Evolutionary conservation across 2,329 filamentous ascomycete genomes (phyloP).

Genomic region (Calonectria honghensis): DNA sequence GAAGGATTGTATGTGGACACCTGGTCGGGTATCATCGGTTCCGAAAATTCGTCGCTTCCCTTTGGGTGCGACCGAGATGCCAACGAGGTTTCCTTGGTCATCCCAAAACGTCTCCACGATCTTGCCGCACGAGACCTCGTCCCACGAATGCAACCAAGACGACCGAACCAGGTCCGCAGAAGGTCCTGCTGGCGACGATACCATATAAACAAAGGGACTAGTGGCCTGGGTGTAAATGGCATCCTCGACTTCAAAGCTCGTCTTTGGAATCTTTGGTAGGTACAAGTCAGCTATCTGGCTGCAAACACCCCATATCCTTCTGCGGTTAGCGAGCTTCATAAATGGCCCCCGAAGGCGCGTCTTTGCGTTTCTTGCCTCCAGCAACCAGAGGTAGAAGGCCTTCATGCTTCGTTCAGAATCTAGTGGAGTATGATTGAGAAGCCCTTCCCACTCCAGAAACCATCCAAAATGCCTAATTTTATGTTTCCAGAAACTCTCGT

Average conservation of each 20-base stretch:
- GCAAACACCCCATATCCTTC: conserved; percentile 26
- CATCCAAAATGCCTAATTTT: no score
- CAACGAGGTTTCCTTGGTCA: background rate
- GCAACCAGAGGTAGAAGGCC: no score
- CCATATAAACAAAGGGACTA: background rate
- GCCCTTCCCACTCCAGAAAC: no score
- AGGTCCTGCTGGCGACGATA: background rate
- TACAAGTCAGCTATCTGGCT: conserved; percentile 6
- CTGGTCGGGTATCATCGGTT: background rate
- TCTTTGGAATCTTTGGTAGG: background rate
- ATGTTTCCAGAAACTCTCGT: no score
- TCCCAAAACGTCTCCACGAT: conserved; percentile 27
- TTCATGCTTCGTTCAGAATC: no score
- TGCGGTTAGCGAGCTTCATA: conserved; percentile 7
- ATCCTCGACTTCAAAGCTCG: background rate
- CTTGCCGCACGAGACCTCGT: background rate
- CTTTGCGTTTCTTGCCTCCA: no score
- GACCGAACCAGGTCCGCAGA: background rate
- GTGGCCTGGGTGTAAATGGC: background rate
- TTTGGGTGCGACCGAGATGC: background rate
- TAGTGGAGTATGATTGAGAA: no score
- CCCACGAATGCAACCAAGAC: conserved; percentile 19
- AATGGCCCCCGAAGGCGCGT: no score
- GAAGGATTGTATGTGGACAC: background rate
- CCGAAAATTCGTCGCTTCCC: background rate